phyloP scores from a whole-genome alignment of 1,139 yeast genomes.

The Pichia kudriavzevii region DNA sequence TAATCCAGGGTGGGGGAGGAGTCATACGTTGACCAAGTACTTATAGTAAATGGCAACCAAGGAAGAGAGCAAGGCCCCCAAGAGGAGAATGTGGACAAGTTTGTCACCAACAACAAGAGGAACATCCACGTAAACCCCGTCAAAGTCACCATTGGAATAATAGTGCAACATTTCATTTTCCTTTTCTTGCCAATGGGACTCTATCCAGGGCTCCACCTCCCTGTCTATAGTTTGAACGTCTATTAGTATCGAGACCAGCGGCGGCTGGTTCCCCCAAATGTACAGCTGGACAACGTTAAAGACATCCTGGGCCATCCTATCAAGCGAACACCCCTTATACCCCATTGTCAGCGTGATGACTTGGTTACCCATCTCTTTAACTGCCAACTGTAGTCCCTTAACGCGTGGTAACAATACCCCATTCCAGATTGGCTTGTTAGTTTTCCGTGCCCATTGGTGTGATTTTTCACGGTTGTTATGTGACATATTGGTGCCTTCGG shows the following conservation, averaged over 20 bases:
- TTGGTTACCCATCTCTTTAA: slow-evolving; percentile 55
- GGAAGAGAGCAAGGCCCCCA: no score
- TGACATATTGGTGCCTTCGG: slow-evolving; percentile 91
- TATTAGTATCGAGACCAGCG: no score
- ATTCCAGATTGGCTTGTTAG: slow-evolving; percentile 28
- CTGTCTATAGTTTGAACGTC: no score
- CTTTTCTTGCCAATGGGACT: slow-evolving; percentile 68
- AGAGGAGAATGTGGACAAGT: no score
- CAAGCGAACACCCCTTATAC: slow-evolving; percentile 58
- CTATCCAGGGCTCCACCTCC: slow-evolving; percentile 78
- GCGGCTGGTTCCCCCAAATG: no score
- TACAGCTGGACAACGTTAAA: no score
- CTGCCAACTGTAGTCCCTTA: slow-evolving; percentile 67
- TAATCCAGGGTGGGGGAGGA: no score
- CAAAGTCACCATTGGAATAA: slow-evolving; percentile 51
- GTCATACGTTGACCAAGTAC: no score
- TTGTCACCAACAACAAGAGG: no score
- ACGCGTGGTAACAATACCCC: slow-evolving; percentile 74
- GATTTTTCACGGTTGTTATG: slow-evolving; percentile 55
- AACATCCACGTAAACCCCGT: no score
- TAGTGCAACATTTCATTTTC: slow-evolving; percentile 59
- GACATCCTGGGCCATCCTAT: slow-evolving; percentile 70
- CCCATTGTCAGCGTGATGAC: slow-evolving; percentile 82
- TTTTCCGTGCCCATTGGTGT: slow-evolving; percentile 45
- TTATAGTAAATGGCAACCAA: no score